Evolutionary conservation across 108 stramenopile species (phyloP).

Genomic region (Cyclotella sp.): DNA sequence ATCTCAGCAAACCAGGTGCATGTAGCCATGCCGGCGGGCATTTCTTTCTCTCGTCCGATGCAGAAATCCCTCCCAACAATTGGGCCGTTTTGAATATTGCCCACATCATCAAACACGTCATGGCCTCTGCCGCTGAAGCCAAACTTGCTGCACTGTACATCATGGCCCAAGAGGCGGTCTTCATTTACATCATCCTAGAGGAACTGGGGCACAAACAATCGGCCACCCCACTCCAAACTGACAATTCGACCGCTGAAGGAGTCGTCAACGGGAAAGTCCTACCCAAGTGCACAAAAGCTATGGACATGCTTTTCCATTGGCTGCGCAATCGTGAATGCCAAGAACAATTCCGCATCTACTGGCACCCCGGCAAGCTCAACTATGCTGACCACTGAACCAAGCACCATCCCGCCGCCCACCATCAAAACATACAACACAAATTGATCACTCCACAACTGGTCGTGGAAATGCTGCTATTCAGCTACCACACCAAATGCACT

Average conservation of each 20-base stretch:
- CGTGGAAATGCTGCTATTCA: no score
- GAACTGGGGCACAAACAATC: background rate
- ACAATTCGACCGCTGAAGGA: background rate
- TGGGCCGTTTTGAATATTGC: background rate
- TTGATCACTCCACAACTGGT: no score
- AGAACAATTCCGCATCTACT: no score
- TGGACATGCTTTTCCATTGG: no score
- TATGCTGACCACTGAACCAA: no score
- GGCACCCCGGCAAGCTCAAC: no score
- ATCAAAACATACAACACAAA: no score
- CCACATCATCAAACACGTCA: background rate
- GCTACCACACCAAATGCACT: no score
- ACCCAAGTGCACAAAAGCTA: no score
- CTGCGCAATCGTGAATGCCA: no score
- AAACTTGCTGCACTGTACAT: background rate
- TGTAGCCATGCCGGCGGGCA: background rate
- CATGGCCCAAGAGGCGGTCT: no score
- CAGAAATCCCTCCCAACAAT: background rate
- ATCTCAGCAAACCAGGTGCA: constrained; percentile 18
- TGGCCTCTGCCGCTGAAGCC: background rate
- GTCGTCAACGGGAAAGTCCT: background rate
- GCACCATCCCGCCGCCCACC: no score
- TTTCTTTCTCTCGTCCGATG: constrained; percentile 19
- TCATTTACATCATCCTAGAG: background rate
- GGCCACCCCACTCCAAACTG: background rate